Conservation (phyloP, 305 asterid species). For the Fraxinus albicans region DNA sequence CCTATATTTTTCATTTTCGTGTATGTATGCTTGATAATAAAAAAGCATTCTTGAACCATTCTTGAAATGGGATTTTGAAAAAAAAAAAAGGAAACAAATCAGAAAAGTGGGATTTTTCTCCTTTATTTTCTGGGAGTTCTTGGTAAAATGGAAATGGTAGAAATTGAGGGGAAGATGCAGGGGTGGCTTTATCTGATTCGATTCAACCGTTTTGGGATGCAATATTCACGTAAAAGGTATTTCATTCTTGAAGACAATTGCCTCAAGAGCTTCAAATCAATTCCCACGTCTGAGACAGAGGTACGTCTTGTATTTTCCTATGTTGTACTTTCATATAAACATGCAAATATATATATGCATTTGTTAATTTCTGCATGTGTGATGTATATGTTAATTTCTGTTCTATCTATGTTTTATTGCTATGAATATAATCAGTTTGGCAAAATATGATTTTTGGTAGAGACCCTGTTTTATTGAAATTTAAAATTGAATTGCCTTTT, state of each 20-base stretch:
- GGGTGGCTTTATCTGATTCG: constrained; percentile 88
- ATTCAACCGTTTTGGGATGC: constrained; percentile 70
- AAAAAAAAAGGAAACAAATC: constrained; percentile 9
- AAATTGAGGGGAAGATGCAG: constrained; percentile 70
- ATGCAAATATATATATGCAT: neutral
- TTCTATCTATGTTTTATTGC: neutral
- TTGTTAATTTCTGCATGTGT: neutral
- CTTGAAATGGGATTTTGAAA: constrained; percentile 29
- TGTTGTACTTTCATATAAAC: neutral
- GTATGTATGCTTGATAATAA: neutral
- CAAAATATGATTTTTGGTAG: neutral
- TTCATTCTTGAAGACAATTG: constrained; percentile 74
- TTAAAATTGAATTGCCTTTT: constrained; percentile 5
- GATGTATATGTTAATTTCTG: neutral
- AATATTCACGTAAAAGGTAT: constrained; percentile 78
- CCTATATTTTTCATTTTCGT: constrained; percentile 18
- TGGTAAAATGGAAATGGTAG: constrained; percentile 38
- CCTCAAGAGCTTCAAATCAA: constrained; percentile 77
- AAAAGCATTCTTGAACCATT: constrained; percentile 17
- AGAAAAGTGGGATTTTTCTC: constrained; percentile 31
- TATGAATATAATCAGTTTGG: neutral
- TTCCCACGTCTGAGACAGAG: constrained; percentile 58
- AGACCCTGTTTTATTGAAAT: neutral
- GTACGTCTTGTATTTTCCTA: constrained; percentile 29
- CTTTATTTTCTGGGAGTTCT: neutral